These are phyloP conservation scores for Canavalia ensiformis DNA, from an alignment of 306 rosid species.

Conservation along the genomic window DNA sequence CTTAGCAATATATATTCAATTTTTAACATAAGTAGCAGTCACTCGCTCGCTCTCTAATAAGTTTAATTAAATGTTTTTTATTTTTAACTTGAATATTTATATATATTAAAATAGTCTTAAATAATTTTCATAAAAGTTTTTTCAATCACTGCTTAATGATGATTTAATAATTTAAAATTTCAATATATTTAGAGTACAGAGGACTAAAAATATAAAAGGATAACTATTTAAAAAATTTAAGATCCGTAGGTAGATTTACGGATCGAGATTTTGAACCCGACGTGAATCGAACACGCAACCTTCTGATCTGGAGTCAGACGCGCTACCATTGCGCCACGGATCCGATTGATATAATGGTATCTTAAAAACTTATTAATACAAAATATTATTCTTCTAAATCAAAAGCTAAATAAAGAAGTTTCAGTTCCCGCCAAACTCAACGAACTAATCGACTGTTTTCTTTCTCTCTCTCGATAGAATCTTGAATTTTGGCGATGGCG, in stretches of 20 bases:
- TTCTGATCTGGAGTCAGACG: conserved; percentile 86
- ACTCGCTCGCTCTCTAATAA: too few relatives aligned
- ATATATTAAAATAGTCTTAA: background rate
- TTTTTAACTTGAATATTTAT: too few relatives aligned
- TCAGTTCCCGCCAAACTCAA: conserved; percentile 78
- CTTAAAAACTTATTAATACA: background rate
- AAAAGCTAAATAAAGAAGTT: background rate
- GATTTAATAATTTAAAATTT: too few relatives aligned
- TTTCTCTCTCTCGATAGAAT: conserved; percentile 17
- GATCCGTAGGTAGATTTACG: background rate
- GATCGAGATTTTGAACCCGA: conserved; percentile 60
- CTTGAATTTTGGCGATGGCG: conserved; percentile 46
- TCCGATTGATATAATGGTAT: background rate
- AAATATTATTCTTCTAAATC: background rate
- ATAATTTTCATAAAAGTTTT: background rate
- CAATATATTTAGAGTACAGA: too few relatives aligned
- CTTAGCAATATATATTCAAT: background rate
- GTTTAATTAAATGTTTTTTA: too few relatives aligned
- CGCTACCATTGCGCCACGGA: conserved; percentile 83
- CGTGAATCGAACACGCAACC: conserved; percentile 82
- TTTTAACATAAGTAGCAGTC: background rate
- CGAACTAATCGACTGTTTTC: conserved; percentile 42
- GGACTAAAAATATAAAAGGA: too few relatives aligned
- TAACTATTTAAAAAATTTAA: too few relatives aligned
- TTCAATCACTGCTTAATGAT: background rate